These are phyloP conservation scores for Globisporangium carolinianum DNA, from an alignment of 352 stramenopile genomes.

Conservation along the genomic window DNA sequence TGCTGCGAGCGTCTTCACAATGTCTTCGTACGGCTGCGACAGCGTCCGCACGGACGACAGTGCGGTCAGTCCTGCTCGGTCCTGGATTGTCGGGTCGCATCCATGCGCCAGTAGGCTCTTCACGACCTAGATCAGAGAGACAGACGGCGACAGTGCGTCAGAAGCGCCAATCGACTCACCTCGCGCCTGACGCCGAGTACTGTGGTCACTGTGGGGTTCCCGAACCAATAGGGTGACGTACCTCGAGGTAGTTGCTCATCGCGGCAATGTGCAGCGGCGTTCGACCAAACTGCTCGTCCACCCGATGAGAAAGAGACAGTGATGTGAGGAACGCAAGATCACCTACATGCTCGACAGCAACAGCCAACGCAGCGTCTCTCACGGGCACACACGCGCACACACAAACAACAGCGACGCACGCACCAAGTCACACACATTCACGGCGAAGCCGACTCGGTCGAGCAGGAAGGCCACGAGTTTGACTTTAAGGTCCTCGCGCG, in stretches of 20 bases:
- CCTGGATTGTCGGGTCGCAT: constrained; percentile 33
- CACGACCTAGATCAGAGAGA: constrained; percentile 22
- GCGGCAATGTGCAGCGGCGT: constrained; percentile 68
- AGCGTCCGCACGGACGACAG: constrained; percentile 63
- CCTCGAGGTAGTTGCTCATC: constrained; percentile 55
- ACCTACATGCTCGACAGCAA: background rate
- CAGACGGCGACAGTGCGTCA: no score
- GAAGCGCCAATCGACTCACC: no score
- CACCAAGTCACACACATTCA: constrained; percentile 61
- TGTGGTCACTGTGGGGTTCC: no score
- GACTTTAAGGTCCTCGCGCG: constrained; percentile 56
- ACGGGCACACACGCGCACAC: background rate
- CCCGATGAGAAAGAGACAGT: background rate
- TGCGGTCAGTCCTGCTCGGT: constrained; percentile 57
- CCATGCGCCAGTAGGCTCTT: constrained; percentile 42
- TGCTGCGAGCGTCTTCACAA: constrained; percentile 47
- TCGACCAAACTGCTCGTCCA: constrained; percentile 43
- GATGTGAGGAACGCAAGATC: background rate
- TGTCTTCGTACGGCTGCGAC: constrained; percentile 50
- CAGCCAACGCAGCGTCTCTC: no score
- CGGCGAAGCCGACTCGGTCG: constrained; percentile 62
- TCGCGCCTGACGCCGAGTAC: no score
- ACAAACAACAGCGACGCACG: background rate
- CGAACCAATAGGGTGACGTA: constrained; percentile 4
- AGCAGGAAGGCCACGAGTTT: constrained; percentile 63